A percentile compares a stretch with the other conserved stretches of the same genome.
phyloP scores from a whole-genome alignment of 495 filamentous ascomycete genomes.

The Aspergillus indologenus region DNA sequence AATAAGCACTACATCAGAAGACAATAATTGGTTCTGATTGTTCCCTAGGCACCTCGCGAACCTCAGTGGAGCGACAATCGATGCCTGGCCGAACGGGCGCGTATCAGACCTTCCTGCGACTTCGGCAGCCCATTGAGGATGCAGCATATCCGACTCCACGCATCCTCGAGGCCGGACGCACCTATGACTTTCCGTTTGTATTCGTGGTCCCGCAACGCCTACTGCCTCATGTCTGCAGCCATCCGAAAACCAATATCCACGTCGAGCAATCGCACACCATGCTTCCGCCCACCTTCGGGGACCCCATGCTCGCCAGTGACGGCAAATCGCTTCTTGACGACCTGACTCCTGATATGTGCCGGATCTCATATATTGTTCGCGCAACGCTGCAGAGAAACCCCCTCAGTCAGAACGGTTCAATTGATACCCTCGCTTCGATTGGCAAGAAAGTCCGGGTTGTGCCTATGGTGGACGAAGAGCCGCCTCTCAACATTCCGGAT shows the following conservation, averaged over 20 bases:
- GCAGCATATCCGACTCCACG: conserved; percentile 66
- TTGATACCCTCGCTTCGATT: conserved; percentile 47
- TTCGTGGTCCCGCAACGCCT: conserved; percentile 82
- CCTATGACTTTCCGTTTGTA: conserved; percentile 76
- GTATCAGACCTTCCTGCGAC: conserved; percentile 67
- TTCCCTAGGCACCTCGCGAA: conserved; percentile 42
- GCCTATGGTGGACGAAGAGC: conserved; percentile 69
- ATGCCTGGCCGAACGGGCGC: conserved; percentile 51
- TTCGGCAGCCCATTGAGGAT: conserved; percentile 74
- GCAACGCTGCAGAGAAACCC: conserved; percentile 45
- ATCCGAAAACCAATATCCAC: conserved; percentile 51
- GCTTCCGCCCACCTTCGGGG: conserved; percentile 79
- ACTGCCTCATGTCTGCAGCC: conserved; percentile 58
- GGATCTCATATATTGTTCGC: conserved; percentile 70
- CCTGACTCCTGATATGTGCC: conserved; percentile 76
- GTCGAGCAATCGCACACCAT: conserved; percentile 70
- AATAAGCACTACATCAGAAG: conserved; percentile 25
- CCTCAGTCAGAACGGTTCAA: conserved; percentile 23
- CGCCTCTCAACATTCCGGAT: conserved; percentile 65
- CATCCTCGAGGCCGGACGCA: conserved; percentile 61
- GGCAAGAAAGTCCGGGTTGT: conserved; percentile 69
- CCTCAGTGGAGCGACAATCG: conserved; percentile 50
- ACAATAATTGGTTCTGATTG: conserved; percentile 19
- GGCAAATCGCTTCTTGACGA: conserved; percentile 65
- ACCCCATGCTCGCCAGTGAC: conserved; percentile 53